Conservation (phyloP, 257 asterid species). For the Solanum habrochaites region DNA sequence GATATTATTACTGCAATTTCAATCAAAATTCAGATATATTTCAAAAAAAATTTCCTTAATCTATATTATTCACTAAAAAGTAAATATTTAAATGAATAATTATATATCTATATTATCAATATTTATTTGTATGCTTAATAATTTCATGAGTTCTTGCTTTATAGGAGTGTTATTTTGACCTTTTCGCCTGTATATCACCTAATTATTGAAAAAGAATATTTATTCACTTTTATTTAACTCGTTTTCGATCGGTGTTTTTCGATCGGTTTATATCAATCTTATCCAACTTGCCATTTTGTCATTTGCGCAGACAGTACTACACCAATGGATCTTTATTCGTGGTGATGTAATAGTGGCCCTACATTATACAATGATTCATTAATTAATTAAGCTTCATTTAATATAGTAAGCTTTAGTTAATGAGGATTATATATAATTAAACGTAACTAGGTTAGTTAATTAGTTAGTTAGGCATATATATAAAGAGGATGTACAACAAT, state of each 20-base stretch:
- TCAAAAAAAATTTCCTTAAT: too few species aligned
- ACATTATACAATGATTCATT: too few species aligned
- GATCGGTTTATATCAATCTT: accelerated
- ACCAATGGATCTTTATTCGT: neutral
- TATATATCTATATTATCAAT: neutral
- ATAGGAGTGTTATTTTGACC: neutral
- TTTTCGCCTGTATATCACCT: too few species aligned
- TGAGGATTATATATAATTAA: neutral
- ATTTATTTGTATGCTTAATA: neutral
- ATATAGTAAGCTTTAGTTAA: neutral
- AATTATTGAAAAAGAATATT: neutral
- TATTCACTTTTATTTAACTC: neutral
- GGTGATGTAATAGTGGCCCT: neutral
- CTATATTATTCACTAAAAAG: neutral
- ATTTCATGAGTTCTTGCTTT: neutral
- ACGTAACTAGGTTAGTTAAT: too few species aligned
- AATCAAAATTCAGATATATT: too few species aligned
- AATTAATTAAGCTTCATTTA: neutral
- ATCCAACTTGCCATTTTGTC: neutral
- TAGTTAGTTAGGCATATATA: neutral
- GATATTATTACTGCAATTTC: too few species aligned
- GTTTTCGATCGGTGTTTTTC: too few species aligned
- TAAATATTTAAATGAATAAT: neutral
- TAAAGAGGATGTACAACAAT: neutral
- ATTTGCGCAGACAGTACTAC: neutral